Conservation (phyloP, 2,329 filamentous ascomycete species). For the Fusarium palustre region DNA sequence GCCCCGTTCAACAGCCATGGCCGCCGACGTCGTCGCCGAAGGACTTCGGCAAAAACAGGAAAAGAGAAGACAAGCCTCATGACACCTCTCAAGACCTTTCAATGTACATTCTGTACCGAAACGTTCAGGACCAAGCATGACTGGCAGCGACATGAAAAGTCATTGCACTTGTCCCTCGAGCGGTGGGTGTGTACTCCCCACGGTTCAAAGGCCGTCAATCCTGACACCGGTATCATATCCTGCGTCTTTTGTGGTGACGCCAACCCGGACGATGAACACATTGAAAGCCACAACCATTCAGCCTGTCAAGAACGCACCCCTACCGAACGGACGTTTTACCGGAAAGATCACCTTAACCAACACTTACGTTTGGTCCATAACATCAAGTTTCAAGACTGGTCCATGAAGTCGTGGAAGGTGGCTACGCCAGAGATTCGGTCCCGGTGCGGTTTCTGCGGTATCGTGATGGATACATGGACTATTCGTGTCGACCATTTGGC, state of each 20-base stretch:
- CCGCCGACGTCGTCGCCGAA: constrained; percentile 63
- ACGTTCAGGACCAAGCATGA: constrained; percentile 76
- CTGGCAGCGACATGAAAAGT: constrained; percentile 78
- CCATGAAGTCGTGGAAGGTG: constrained; percentile 73
- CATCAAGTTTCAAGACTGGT: constrained; percentile 71
- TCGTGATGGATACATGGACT: constrained; percentile 71
- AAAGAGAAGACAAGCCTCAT: constrained; percentile 54
- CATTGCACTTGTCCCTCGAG: constrained; percentile 72
- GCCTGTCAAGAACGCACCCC: constrained; percentile 74
- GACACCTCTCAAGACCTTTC: constrained; percentile 67
- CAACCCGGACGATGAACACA: constrained; percentile 66
- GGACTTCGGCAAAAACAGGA: constrained; percentile 53
- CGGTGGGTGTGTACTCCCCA: constrained; percentile 73
- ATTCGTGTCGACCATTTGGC: constrained; percentile 71
- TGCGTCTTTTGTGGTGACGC: constrained; percentile 71
- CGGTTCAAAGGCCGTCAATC: constrained; percentile 66
- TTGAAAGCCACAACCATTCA: constrained; percentile 70
- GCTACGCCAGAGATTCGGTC: constrained; percentile 71
- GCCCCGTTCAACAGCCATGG: constrained; percentile 57
- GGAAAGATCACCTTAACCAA: constrained; percentile 75
- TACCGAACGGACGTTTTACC: constrained; percentile 73
- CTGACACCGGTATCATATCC: constrained; percentile 66
- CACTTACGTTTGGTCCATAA: constrained; percentile 72
- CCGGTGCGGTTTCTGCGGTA: constrained; percentile 73
- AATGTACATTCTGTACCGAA: constrained; percentile 77